Percentiles rank a stretch among this genome's conserved stretches.
phyloP scores from a whole-genome alignment of 2,329 filamentous ascomycete genomes.

The Trichoderma lentiforme region DNA sequence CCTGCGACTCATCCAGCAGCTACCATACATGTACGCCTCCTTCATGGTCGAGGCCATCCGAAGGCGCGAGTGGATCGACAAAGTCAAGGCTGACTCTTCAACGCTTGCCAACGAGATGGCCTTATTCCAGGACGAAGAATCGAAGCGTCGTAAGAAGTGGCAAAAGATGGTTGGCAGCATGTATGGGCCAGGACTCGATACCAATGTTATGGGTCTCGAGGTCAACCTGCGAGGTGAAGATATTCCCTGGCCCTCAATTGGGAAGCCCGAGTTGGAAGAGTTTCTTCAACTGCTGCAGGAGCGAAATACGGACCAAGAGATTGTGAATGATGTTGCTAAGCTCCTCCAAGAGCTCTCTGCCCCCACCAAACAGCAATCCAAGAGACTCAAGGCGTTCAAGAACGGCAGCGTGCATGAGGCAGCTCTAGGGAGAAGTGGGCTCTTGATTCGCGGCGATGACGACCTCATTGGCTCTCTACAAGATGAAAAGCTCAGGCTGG shows the following conservation, averaged over 20 bases:
- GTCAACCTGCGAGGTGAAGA: conserved; percentile 80
- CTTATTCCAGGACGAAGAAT: conserved; percentile 86
- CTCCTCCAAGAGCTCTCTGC: conserved; percentile 74
- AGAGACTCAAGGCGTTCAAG: conserved; percentile 89
- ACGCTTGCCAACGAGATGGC: conserved; percentile 91
- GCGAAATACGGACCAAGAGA: conserved; percentile 61
- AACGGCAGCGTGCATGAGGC: conserved; percentile 93
- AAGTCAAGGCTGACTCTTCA: conserved; percentile 82
- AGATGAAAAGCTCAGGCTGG: conserved; percentile 73
- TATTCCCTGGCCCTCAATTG: conserved; percentile 73
- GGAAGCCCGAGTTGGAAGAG: conserved; percentile 70
- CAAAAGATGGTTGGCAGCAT: conserved; percentile 77
- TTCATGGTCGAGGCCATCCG: conserved; percentile 82
- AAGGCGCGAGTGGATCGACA: conserved; percentile 86
- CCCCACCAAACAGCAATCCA: conserved; percentile 82
- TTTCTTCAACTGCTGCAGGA: conserved; percentile 66
- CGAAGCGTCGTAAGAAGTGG: conserved; percentile 86
- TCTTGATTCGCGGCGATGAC: conserved; percentile 83
- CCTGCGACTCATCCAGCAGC: conserved; percentile 72
- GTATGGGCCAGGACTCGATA: conserved; percentile 65
- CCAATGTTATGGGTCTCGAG: conserved; percentile 72
- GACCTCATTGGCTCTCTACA: conserved; percentile 74
- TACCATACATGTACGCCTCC: conserved; percentile 87
- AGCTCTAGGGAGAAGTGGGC: conserved; percentile 79
- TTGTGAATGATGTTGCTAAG: conserved; percentile 70